These are phyloP conservation scores for Phytophthora kernoviae DNA, from an alignment of 352 stramenopile species.

Conservation along the genomic window DNA sequence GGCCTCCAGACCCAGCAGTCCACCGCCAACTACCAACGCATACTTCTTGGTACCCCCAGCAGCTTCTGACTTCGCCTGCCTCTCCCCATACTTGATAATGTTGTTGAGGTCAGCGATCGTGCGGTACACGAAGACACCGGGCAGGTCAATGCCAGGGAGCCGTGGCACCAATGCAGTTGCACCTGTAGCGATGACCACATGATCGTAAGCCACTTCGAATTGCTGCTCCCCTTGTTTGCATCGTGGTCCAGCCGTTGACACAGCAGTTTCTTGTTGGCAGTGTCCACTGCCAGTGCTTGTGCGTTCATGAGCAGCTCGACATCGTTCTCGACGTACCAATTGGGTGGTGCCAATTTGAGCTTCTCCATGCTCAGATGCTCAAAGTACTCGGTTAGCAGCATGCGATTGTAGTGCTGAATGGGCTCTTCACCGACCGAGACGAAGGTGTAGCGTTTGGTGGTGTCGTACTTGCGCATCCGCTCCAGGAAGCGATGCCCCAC, in stretches of 20 bases:
- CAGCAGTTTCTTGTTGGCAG: conserved; percentile 67
- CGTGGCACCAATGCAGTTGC: conserved; percentile 87
- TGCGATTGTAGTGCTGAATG: conserved; percentile 92
- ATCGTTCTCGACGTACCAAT: conserved; percentile 88
- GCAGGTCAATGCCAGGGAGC: conserved; percentile 80
- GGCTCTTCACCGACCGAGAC: conserved; percentile 93
- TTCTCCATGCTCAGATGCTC: conserved; percentile 88
- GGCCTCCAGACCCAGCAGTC: conserved; percentile 85
- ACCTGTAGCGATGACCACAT: conserved; percentile 89
- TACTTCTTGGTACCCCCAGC: conserved; percentile 37
- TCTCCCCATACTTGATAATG: conserved; percentile 86
- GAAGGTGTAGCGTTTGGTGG: conserved; percentile 64
- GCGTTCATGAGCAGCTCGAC: conserved; percentile 83
- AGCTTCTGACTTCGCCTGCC: conserved; percentile 38
- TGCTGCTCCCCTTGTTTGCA: conserved; percentile 35
- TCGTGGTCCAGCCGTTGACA: conserved; percentile 34
- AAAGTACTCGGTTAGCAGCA: conserved; percentile 93
- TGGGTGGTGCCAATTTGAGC: conserved; percentile 80
- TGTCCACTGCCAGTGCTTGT: conserved; percentile 81
- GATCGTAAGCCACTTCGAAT: conserved; percentile 83
- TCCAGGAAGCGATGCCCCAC: conserved; percentile 92
- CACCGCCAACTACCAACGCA: conserved; percentile 69
- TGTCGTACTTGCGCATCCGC: conserved; percentile 66
- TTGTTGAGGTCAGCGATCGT: conserved; percentile 92
- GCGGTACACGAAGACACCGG: conserved; percentile 93